Percentiles rank a stretch among this genome's conserved stretches.
phyloP scores from a whole-genome alignment of 805 yeast species.

The Teunomyces gatunensis region DNA sequence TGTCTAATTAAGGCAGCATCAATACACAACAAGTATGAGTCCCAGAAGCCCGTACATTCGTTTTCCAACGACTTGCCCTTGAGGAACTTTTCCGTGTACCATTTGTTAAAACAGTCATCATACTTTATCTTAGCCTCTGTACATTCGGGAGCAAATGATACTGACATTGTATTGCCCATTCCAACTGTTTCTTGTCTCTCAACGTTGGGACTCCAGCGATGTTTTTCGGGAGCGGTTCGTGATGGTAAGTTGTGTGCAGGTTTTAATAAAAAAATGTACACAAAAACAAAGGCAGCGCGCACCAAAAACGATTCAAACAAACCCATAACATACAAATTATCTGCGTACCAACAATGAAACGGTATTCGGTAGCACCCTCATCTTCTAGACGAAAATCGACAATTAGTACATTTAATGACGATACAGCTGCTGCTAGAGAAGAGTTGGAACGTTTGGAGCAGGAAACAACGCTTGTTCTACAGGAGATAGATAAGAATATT shows the following conservation, averaged over 20 bases:
- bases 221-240: not conserved
- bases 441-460: slow-evolving; percentile 69
- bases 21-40: slow-evolving; percentile 83
- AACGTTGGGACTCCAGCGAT: no score
- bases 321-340: not conserved
- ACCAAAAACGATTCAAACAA: slow-evolving; percentile 1
- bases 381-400: slow-evolving; percentile 31
- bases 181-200: not conserved
- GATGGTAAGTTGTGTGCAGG: slow-evolving; percentile 3
- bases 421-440: slow-evolving; percentile 16
- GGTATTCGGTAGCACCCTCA: slow-evolving; percentile 35
- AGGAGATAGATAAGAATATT: slow-evolving; percentile 74
- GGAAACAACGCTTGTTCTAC: slow-evolving; percentile 72
- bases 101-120: slow-evolving; percentile 88
- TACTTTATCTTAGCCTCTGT: slow-evolving; percentile 80
- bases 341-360: slow-evolving; percentile 22
- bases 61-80: slow-evolving; percentile 57
- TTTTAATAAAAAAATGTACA: not conserved
- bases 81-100: slow-evolving; percentile 90
- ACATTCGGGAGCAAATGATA: slow-evolving; percentile 95
- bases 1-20: slow-evolving; percentile 65
- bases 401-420: slow-evolving; percentile 11
- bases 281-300: not conserved
- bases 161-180: slow-evolving; percentile 51
- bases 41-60: slow-evolving; percentile 91